Conservation (phyloP, 2,329 filamentous ascomycete species). For the Arthrinium phaeospermum region DNA sequence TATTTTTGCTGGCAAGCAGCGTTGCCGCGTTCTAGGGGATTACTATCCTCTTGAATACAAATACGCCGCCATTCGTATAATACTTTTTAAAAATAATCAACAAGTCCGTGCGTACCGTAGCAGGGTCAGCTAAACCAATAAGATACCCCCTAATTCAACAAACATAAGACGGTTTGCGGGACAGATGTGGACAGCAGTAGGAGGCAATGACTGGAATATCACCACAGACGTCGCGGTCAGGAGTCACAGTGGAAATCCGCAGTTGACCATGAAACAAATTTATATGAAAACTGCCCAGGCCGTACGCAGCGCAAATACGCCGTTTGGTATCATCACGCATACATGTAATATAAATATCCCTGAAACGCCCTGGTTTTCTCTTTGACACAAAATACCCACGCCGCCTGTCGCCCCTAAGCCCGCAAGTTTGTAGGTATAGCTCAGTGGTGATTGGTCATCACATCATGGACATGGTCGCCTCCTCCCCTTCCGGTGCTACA, state of each 20-base stretch:
- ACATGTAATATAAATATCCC: neutral
- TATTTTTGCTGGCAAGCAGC: too few species aligned
- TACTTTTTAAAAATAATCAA: too few species aligned
- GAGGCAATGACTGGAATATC: neutral
- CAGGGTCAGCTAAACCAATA: too few species aligned
- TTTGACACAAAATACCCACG: neutral
- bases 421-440: neutral
- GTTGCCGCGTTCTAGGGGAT: too few species aligned
- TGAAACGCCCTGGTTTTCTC: slow-evolving; percentile 1
- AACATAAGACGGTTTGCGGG: too few species aligned
- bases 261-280: neutral
- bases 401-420: neutral
- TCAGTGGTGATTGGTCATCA: neutral
- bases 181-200: neutral
- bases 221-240: neutral
- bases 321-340: slow-evolving; percentile 11
- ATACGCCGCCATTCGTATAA: too few species aligned
- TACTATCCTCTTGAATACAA: too few species aligned
- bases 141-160: too few species aligned
- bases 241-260: neutral
- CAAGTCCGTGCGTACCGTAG: too few species aligned
- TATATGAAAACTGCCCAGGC: neutral
- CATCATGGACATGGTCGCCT: neutral
- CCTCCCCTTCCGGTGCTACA: neutral
- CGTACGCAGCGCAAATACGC: neutral